Evolutionary conservation across 1,139 yeast genomes (phyloP), one percentile per base, ranked within the genome.

Genomic region (Yamadazyma mexicana): DNA sequence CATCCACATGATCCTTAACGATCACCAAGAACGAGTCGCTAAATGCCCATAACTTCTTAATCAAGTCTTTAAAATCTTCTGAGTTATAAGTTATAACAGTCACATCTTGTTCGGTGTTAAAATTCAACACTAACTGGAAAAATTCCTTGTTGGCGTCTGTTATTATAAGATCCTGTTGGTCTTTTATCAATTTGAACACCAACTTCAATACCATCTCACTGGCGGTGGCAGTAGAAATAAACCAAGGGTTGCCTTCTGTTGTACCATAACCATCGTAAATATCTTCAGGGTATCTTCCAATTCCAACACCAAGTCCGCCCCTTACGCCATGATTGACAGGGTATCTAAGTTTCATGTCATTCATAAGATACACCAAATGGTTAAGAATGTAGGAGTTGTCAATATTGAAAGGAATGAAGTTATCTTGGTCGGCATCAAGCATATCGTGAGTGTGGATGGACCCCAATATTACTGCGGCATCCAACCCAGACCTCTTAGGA

Each of bases 201-300:
- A 54, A 52, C 40, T 59, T 72, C 59, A 59, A 76, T 28, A 83
- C 52, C 8, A 77, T 55, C 51, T 84, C 88, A 1, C 95, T 76
- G 1, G 92, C 91, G 2, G 92, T 72, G 0, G 92, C 80, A 0
- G 97, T 91, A 17, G 94, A 74, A 44, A 92, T 75, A 57, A 91
- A 91, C 98, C 98, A 92, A 2, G 98, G 98, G 55, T 92, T 92
- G 2, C 97, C 98, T 50, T 81, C 84, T 12, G 84, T 72, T 0
- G 75, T 69, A 0, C 81, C 83, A 44, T 74, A 68, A 0, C 98
- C 98, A 60, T 91, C 86, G 59, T 92, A 92, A 10, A 85, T 62
- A 62, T 92, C 98, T 55, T 91, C 98, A 0, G 97, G 96, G 55
- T 92, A 92, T 54, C 98, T 70, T 2, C 98, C 98, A 36, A 91